These are phyloP conservation scores for Arthrobotrys entomopaga DNA, from an alignment of 2,329 filamentous ascomycete species.

Conservation along the genomic window DNA sequence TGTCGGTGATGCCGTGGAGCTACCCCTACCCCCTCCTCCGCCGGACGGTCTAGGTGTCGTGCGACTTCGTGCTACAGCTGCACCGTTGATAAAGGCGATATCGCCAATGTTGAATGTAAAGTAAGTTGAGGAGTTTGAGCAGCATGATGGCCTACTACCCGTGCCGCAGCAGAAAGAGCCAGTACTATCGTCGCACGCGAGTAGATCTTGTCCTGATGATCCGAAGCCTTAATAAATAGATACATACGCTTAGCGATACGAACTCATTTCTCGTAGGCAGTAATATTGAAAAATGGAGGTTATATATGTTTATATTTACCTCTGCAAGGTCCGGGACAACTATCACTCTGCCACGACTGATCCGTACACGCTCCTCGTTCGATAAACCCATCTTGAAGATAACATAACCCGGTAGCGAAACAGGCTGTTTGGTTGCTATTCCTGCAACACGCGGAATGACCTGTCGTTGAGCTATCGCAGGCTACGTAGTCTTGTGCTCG, in stretches of 20 bases:
- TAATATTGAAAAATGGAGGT: not conserved
- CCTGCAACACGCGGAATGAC: conserved; percentile 42
- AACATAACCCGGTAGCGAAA: conserved; percentile 41
- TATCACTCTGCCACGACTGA: conserved; percentile 50
- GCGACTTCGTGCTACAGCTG: conserved; percentile 27
- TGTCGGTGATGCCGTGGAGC: not conserved
- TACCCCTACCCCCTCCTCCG: not conserved
- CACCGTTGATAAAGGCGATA: conserved; percentile 51
- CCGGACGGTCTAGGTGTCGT: not conserved
- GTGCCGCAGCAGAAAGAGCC: conserved; percentile 46
- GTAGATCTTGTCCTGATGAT: conserved; percentile 43
- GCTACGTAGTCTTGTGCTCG: conserved; percentile 30
- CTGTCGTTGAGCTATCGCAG: conserved; percentile 31
- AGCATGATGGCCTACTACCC: conserved; percentile 37
- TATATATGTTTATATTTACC: conserved; percentile 12
- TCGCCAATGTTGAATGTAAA: conserved; percentile 45
- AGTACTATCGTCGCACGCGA: conserved; percentile 28
- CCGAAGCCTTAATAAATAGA: conserved; percentile 18
- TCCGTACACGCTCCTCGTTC: conserved; percentile 46
- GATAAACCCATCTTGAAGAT: conserved; percentile 33
- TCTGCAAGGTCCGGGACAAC: conserved; percentile 41
- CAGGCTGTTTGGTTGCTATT: conserved; percentile 47
- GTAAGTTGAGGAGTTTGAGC: conserved; percentile 16
- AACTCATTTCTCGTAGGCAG: not conserved
- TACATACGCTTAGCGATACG: not conserved